These are phyloP conservation scores for Boletus sp. DNA, from an alignment of 1,284 basidiomycete species.

Conservation along the genomic window DNA sequence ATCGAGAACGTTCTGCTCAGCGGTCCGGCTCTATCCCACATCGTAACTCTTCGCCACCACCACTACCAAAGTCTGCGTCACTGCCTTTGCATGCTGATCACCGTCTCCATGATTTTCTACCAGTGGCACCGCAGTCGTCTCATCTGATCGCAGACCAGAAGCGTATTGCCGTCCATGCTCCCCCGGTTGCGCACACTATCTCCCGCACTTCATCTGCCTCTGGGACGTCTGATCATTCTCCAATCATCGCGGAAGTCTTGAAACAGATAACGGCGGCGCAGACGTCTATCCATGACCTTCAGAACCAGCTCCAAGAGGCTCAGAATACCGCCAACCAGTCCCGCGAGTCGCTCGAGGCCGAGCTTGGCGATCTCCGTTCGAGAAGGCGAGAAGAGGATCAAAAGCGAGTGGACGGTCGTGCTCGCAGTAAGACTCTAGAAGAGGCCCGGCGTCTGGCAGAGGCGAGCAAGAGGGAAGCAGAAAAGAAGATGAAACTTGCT, in stretches of 20 bases:
- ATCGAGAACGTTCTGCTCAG: conserved; percentile 53
- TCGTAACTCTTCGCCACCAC: conserved; percentile 69
- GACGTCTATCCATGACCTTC: conserved; percentile 65
- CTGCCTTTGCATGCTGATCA: conserved; percentile 59
- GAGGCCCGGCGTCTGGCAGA: conserved; percentile 86
- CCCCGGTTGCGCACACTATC: conserved; percentile 30
- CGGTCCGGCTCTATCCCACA: conserved; percentile 35
- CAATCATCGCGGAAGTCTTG: conserved; percentile 71
- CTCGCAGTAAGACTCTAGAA: conserved; percentile 79
- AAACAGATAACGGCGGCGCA: conserved; percentile 73
- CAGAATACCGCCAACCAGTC: conserved; percentile 59
- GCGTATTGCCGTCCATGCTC: conserved; percentile 34
- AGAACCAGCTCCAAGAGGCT: conserved; percentile 71
- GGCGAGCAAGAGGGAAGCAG: conserved; percentile 73
- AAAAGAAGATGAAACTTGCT: conserved; percentile 77
- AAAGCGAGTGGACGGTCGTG: conserved; percentile 73
- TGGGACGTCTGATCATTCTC: conserved; percentile 52
- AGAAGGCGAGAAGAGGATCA: conserved; percentile 83
- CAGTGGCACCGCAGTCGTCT: conserved; percentile 35
- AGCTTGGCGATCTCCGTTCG: conserved; percentile 71
- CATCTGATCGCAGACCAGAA: conserved; percentile 36
- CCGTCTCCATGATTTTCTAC: conserved; percentile 29
- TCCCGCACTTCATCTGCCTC: conserved; percentile 27
- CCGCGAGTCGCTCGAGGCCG: conserved; percentile 62
- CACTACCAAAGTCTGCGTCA: conserved; percentile 76